phyloP scores from a whole-genome alignment of 345 rosid genomes.

The Camelina neglecta region DNA sequence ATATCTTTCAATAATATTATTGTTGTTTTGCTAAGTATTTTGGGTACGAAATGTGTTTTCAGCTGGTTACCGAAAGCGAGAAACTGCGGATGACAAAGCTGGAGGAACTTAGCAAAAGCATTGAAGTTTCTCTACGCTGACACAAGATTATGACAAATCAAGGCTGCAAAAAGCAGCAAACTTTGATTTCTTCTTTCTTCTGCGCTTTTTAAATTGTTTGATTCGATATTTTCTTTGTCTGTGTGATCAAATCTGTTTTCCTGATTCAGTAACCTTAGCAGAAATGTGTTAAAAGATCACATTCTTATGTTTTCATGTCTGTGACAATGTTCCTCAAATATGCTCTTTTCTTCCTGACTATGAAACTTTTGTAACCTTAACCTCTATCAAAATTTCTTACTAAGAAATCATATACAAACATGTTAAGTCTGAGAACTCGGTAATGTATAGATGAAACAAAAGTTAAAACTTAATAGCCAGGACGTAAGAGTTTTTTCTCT shows the following conservation, averaged over 20 bases:
- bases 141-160: slow-evolving; percentile 8
- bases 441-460: neutral
- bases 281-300: slow-evolving; percentile 13
- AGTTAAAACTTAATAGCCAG: slow-evolving; percentile 39
- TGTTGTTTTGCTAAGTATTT: slow-evolving; percentile 23
- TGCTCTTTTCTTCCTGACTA: slow-evolving; percentile 11
- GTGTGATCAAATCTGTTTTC: slow-evolving; percentile 26
- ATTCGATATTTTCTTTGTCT: slow-evolving; percentile 9
- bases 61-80: slow-evolving; percentile 91
- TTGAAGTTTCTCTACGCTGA: slow-evolving; percentile 48
- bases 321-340: slow-evolving; percentile 19
- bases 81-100: slow-evolving; percentile 80
- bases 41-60: slow-evolving; percentile 13
- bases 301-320: slow-evolving; percentile 13
- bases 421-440: slow-evolving; percentile 47
- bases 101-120: slow-evolving; percentile 79
- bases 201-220: slow-evolving; percentile 40
- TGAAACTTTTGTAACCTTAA: neutral
- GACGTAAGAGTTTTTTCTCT: slow-evolving; percentile 70
- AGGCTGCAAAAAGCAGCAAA: slow-evolving; percentile 17
- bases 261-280: slow-evolving; percentile 16
- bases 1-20: neutral
- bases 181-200: slow-evolving; percentile 18
- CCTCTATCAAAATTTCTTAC: slow-evolving; percentile 4
- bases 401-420: neutral